Conservation (phyloP, 2,329 filamentous ascomycete species). For the Sporothrix luriei region DNA sequence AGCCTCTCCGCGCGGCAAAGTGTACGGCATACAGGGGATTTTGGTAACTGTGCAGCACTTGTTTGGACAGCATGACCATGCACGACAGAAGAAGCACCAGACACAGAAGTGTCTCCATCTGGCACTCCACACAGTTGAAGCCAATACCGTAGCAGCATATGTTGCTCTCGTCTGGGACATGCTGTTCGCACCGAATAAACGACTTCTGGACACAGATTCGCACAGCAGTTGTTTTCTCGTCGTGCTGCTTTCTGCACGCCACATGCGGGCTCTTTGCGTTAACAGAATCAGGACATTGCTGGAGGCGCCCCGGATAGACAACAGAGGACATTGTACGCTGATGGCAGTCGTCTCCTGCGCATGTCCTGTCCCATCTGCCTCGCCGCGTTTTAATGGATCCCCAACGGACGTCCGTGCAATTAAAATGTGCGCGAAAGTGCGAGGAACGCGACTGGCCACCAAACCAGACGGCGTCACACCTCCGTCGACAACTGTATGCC, state of each 20-base stretch:
- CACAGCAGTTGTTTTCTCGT: background rate
- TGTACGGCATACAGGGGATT: background rate
- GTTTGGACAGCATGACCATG: background rate
- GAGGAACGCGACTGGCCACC: background rate
- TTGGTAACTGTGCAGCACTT: background rate
- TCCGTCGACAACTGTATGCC: background rate
- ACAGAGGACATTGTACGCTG: background rate
- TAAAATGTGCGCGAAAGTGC: background rate
- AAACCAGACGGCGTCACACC: background rate
- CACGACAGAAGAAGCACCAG: background rate
- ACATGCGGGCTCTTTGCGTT: too few relatives aligned
- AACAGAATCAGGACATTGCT: slow-evolving; percentile 27
- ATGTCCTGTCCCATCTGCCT: background rate
- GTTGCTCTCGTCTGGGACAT: too few relatives aligned
- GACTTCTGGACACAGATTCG: background rate
- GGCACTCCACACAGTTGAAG: too few relatives aligned
- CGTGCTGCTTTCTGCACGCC: background rate
- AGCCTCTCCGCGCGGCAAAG: background rate
- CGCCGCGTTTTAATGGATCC: slow-evolving; percentile 4
- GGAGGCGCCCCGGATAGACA: slow-evolving; percentile 17
- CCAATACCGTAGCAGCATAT: too few relatives aligned
- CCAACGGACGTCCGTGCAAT: slow-evolving; percentile 28
- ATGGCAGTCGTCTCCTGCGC: background rate
- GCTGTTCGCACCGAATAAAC: background rate
- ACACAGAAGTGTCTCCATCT: too few relatives aligned